phyloP scores from a whole-genome alignment of 352 stramenopile genomes.

The Phytophthora capsici region DNA sequence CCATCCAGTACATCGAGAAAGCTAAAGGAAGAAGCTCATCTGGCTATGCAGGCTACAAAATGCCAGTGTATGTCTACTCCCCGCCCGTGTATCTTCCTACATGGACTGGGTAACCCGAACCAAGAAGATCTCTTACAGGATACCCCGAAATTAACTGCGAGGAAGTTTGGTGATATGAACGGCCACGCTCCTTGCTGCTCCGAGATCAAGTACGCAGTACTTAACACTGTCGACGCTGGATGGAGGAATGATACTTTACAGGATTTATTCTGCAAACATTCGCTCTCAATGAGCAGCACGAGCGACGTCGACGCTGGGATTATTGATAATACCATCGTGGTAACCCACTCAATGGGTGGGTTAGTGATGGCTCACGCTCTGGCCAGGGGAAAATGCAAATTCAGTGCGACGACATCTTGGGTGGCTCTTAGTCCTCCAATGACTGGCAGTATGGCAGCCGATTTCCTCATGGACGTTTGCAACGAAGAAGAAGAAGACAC shows the following conservation, averaged over 20 bases:
- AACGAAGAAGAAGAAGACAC: slow-evolving; percentile 14
- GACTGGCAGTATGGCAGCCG: slow-evolving; percentile 48
- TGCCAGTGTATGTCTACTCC: slow-evolving; percentile 26
- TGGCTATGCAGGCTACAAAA: slow-evolving; percentile 5
- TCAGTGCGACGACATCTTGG: slow-evolving; percentile 29
- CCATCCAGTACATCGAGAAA: slow-evolving; percentile 16
- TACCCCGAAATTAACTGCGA: slow-evolving; percentile 8
- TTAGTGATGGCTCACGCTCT: slow-evolving; percentile 32
- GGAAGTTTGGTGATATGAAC: slow-evolving; percentile 27
- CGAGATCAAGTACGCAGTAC: slow-evolving; percentile 45
- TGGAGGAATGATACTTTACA: slow-evolving; percentile 56
- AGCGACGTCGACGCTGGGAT: slow-evolving; percentile 12
- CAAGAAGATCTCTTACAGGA: slow-evolving; percentile 20
- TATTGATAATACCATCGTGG: slow-evolving; percentile 44
- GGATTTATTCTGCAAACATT: slow-evolving; percentile 41
- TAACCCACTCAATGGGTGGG: slow-evolving; percentile 55
- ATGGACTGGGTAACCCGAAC: slow-evolving; percentile 25
- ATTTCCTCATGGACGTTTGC: slow-evolving; percentile 42
- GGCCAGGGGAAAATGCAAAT: slow-evolving; percentile 26
- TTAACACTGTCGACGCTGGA: slow-evolving; percentile 48
- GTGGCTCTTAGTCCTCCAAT: slow-evolving; percentile 42
- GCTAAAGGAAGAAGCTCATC: slow-evolving; percentile 12
- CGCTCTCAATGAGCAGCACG: slow-evolving; percentile 30
- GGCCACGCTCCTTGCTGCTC: slow-evolving; percentile 38
- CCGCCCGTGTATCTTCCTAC: slow-evolving; percentile 38